A percentile compares a stretch with the other conserved stretches of the same genome.
phyloP scores from a whole-genome alignment of 225 moss, liverwort and hornwort genomes.

The Anthoceros angustus region DNA sequence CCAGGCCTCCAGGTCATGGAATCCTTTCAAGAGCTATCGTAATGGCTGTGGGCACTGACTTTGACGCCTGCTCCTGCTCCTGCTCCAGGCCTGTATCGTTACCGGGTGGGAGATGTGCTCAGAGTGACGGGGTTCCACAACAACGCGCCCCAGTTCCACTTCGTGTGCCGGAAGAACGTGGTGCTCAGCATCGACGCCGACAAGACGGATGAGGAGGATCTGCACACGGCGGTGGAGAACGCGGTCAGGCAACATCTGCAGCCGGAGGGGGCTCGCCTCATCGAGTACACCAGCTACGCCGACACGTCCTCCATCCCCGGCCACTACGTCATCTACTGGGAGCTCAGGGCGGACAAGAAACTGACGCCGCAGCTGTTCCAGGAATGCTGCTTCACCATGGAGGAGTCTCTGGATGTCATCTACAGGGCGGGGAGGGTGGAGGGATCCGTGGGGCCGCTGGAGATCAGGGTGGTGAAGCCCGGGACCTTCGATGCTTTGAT shows the following conservation, averaged over 20 bases:
- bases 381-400: not conserved
- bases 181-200: constrained; percentile 6
- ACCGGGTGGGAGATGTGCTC: not conserved
- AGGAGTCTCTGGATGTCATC: not conserved
- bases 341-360: not conserved
- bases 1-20: not conserved
- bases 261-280: constrained; percentile 1
- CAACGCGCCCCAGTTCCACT: constrained; percentile 1
- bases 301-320: constrained; percentile 4
- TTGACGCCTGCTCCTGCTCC: too few relatives aligned
- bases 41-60: not conserved
- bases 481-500: not conserved
- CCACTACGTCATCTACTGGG: constrained; percentile 5
- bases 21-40: not conserved
- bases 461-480: not conserved
- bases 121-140: not conserved
- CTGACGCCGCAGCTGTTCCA: not conserved
- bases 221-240: not conserved
- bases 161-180: constrained; percentile 4
- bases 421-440: not conserved
- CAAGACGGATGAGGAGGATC: constrained; percentile 4
- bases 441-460: not conserved
- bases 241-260: not conserved
- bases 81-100: not conserved
- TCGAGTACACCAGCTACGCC: constrained; percentile 5